Conservation (phyloP, 305 asterid genomes). For the Fraxinus albicans region DNA sequence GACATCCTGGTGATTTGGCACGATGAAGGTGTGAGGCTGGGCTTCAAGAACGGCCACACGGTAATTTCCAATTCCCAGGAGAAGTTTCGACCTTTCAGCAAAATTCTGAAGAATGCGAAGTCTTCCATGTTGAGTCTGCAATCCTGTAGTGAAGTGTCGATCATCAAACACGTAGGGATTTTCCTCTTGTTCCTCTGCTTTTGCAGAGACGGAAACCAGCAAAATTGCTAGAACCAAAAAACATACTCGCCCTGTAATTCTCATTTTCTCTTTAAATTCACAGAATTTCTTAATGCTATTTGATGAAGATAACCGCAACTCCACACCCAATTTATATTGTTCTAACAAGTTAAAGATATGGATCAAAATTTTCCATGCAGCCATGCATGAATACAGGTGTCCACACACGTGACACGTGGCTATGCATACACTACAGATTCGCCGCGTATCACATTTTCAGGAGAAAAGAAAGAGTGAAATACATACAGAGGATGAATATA, state of each 20-base stretch:
- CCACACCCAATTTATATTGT: background rate
- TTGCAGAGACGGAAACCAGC: background rate
- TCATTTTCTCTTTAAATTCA: background rate
- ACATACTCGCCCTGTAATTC: background rate
- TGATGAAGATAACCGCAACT: background rate
- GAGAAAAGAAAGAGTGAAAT: background rate
- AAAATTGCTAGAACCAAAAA: background rate
- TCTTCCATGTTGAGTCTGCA: slow-evolving; percentile 50
- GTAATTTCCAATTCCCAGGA: slow-evolving; percentile 55
- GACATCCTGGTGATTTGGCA: slow-evolving; percentile 68
- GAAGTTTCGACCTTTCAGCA: slow-evolving; percentile 49
- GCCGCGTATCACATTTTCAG: background rate
- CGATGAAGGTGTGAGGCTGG: slow-evolving; percentile 56
- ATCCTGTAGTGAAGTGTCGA: slow-evolving; percentile 44
- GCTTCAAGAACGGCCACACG: slow-evolving; percentile 55
- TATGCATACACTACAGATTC: background rate
- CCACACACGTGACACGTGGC: background rate
- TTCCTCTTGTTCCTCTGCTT: background rate
- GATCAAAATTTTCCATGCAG: background rate
- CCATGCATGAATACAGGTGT: background rate
- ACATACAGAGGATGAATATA: background rate
- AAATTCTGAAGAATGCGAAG: slow-evolving; percentile 55
- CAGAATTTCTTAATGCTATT: background rate
- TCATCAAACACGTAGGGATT: slow-evolving; percentile 63
- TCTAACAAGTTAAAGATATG: background rate